phyloP scores from a whole-genome alignment of 1,139 yeast species.

The Yamadazyma siamensis region DNA sequence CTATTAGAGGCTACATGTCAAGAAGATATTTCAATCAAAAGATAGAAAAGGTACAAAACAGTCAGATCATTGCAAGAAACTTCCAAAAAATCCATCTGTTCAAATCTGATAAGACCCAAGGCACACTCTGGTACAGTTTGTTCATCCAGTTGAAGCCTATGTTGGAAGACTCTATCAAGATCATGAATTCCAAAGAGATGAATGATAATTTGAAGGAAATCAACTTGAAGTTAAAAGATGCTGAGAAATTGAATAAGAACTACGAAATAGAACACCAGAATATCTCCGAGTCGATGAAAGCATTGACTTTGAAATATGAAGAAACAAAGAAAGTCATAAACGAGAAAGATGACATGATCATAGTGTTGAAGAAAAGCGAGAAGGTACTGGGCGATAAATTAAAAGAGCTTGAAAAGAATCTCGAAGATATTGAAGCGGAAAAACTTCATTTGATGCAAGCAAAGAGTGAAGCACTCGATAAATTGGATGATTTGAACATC shows the following conservation, averaged over 20 bases:
- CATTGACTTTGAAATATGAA: slow-evolving; percentile 41
- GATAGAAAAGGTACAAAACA: slow-evolving; percentile 64
- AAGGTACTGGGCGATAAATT: slow-evolving; percentile 19
- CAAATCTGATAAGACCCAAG: slow-evolving; percentile 18
- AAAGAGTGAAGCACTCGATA: slow-evolving; percentile 15
- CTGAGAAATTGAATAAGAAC: slow-evolving; percentile 38
- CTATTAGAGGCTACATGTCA: slow-evolving; percentile 59
- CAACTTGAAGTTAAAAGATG: slow-evolving; percentile 36
- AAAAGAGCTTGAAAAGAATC: slow-evolving; percentile 14
- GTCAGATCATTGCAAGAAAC: slow-evolving; percentile 64
- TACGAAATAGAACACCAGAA: slow-evolving; percentile 48
- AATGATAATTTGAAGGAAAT: slow-evolving; percentile 46
- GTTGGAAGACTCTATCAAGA: slow-evolving; percentile 61
- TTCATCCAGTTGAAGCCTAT: slow-evolving; percentile 74
- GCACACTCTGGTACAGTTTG: slow-evolving; percentile 80
- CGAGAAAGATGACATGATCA: slow-evolving; percentile 24
- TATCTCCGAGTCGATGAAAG: slow-evolving; percentile 46
- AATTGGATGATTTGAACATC: slow-evolving; percentile 13
- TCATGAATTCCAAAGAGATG: slow-evolving; percentile 52
- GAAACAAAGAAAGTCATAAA: slow-evolving; percentile 23
- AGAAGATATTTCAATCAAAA: slow-evolving; percentile 51
- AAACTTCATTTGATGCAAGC: slow-evolving; percentile 16
- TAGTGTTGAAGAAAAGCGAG: slow-evolving; percentile 24
- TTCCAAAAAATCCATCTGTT: slow-evolving; percentile 52
- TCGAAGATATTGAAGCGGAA: slow-evolving; percentile 14